Evolutionary conservation across 306 rosid genomes (phyloP).

Genomic region (Argentina anserina): DNA sequence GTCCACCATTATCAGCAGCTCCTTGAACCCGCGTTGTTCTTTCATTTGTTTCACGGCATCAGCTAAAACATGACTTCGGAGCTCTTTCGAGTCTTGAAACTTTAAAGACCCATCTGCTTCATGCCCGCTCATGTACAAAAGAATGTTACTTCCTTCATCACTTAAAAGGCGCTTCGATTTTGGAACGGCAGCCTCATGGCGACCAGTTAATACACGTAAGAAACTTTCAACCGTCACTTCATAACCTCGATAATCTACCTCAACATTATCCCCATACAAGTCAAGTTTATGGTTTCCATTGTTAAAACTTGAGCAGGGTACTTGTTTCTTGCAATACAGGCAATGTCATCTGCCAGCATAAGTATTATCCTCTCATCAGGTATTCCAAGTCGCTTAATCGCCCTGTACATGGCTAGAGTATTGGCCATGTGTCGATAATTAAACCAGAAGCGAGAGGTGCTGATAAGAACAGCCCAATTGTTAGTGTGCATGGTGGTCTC

Average conservation of each 20-base stretch:
- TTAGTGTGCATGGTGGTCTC: constrained; percentile 74
- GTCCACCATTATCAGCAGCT: constrained; percentile 97
- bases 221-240: constrained; percentile 89
- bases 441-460: constrained; percentile 96
- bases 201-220: constrained; percentile 80
- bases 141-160: constrained; percentile 98
- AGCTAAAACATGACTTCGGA: constrained; percentile 96
- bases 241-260: constrained; percentile 98
- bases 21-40: constrained; percentile 93
- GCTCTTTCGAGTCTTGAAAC: constrained; percentile 96
- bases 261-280: constrained; percentile 91
- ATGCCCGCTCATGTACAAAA: constrained; percentile 94
- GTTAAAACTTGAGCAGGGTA: constrained; percentile 93
- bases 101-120: constrained; percentile 97
- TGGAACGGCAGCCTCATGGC: constrained; percentile 85
- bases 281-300: constrained; percentile 87
- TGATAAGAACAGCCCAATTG: constrained; percentile 91
- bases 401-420: constrained; percentile 81
- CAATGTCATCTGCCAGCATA: constrained; percentile 97
- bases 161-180: constrained; percentile 92
- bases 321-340: constrained; percentile 92
- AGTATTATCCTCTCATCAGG: constrained; percentile 98
- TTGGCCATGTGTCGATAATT: constrained; percentile 97
- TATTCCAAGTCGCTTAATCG: constrained; percentile 91
- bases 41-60: constrained; percentile 97